A percentile compares a stretch with the other conserved stretches of the same genome.
phyloP scores from a whole-genome alignment of 805 yeast genomes.

The Jamesozyma hellenica region DNA sequence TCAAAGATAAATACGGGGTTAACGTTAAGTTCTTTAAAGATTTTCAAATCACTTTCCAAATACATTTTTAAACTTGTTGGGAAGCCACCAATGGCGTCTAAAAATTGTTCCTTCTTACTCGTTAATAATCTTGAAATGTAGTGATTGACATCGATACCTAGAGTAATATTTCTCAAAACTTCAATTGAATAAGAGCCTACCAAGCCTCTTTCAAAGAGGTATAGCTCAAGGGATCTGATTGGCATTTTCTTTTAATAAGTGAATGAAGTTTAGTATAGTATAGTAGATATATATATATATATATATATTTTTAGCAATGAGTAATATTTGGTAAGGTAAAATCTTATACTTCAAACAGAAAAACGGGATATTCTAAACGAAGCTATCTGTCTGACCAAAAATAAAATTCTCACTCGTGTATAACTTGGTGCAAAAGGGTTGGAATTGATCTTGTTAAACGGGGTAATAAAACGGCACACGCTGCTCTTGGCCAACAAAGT shows the following conservation, averaged over 20 bases:
- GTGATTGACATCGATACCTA: slow-evolving; percentile 80
- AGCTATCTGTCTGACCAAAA: no score
- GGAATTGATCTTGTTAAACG: no score
- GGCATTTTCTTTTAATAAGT: slow-evolving; percentile 26
- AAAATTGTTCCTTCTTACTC: slow-evolving; percentile 53
- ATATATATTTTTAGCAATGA: no score
- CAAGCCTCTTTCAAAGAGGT: slow-evolving; percentile 55
- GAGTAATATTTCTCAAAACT: slow-evolving; percentile 49
- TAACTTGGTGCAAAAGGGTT: no score
- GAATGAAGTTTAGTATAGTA: no score
- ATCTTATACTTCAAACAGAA: no score
- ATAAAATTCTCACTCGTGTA: no score
- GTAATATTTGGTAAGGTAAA: no score
- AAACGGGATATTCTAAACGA: no score
- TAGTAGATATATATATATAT: no score
- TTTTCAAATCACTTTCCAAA: slow-evolving; percentile 52
- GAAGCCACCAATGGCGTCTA: slow-evolving; percentile 74
- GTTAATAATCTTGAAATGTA: slow-evolving; percentile 55
- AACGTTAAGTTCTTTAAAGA: slow-evolving; percentile 49
- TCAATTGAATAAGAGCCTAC: slow-evolving; percentile 55
- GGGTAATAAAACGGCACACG: no score
- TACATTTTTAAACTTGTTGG: slow-evolving; percentile 51
- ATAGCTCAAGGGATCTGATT: slow-evolving; percentile 55
- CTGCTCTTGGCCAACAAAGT: no score
- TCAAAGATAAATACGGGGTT: slow-evolving; percentile 74